Conservation (phyloP, 2,329 filamentous ascomycete genomes). For the Salinomyces thailandicus region DNA sequence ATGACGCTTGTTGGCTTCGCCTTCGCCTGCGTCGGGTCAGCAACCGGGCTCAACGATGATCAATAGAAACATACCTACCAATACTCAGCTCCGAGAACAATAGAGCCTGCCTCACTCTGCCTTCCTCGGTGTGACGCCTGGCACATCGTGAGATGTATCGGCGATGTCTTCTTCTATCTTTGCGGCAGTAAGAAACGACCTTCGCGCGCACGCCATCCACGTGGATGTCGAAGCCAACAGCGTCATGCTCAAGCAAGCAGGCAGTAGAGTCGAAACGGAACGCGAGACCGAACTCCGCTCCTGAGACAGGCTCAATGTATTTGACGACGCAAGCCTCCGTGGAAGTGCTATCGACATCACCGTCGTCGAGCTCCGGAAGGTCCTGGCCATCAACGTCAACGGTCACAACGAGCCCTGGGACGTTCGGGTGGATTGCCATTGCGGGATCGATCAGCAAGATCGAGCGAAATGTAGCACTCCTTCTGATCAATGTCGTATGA, state of each 20-base stretch:
- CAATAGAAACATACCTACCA: background rate
- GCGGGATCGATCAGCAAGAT: too few relatives aligned
- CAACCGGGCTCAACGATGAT: background rate
- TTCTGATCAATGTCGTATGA: too few relatives aligned
- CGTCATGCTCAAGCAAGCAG: conserved; percentile 1
- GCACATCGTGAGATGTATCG: too few relatives aligned
- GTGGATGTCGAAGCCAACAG: too few relatives aligned
- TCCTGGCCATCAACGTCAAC: conserved; percentile 1
- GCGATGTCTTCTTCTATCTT: too few relatives aligned
- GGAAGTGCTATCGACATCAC: background rate
- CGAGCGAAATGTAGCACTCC: too few relatives aligned
- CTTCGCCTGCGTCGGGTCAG: background rate
- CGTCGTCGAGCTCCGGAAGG: conserved; percentile 3
- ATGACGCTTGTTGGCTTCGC: background rate
- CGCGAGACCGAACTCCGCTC: conserved; percentile 3
- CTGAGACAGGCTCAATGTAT: conserved; percentile 5
- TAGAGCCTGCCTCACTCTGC: too few relatives aligned
- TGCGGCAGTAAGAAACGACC: too few relatives aligned
- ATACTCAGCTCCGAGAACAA: conserved; percentile 1
- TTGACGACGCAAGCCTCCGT: background rate
- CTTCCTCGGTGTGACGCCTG: too few relatives aligned
- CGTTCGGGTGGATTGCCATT: conserved; percentile 4
- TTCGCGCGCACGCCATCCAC: too few relatives aligned
- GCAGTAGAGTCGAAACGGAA: background rate
- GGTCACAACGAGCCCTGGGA: conserved; percentile 2